These are phyloP conservation scores for Rhytidhysteron rufulum DNA, from an alignment of 2,329 filamentous ascomycete species.

Conservation along the genomic window DNA sequence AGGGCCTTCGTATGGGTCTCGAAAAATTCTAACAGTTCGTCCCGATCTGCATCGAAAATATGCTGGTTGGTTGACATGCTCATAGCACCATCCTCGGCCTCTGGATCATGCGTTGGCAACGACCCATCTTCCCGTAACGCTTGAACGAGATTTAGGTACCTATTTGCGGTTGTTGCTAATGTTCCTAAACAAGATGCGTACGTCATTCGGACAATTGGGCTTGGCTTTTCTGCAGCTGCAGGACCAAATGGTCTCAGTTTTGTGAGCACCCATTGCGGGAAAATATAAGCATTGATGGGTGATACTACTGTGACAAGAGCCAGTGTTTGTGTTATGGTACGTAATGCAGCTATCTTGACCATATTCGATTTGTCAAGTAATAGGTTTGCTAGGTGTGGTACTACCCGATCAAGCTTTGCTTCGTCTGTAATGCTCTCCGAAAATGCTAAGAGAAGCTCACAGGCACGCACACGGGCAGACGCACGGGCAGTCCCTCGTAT, in stretches of 20 bases:
- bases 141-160: conserved; percentile 87
- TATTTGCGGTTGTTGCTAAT: conserved; percentile 77
- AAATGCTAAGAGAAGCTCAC: conserved; percentile 88
- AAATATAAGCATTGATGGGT: conserved; percentile 64
- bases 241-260: conserved; percentile 56
- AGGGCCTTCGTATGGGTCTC: conserved; percentile 86
- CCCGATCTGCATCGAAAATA: conserved; percentile 81
- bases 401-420: conserved; percentile 86
- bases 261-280: conserved; percentile 63
- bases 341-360: conserved; percentile 79
- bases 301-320: conserved; percentile 87
- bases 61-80: conserved; percentile 70
- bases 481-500: conserved; percentile 84
- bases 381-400: conserved; percentile 83
- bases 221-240: conserved; percentile 48
- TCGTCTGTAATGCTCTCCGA: conserved; percentile 89
- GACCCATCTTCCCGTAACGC: conserved; percentile 81
- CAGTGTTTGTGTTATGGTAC: conserved; percentile 78
- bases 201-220: conserved; percentile 74
- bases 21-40: conserved; percentile 77
- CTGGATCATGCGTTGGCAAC: conserved; percentile 71
- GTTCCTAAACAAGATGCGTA: conserved; percentile 92
- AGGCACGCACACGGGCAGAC: conserved; percentile 81
- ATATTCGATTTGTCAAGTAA: conserved; percentile 78
- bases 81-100: conserved; percentile 69